Evolutionary conservation across 495 filamentous ascomycete genomes (phyloP), one percentile per base, ranked within the genome.

Genomic region (Talaromyces nanjingensis): DNA sequence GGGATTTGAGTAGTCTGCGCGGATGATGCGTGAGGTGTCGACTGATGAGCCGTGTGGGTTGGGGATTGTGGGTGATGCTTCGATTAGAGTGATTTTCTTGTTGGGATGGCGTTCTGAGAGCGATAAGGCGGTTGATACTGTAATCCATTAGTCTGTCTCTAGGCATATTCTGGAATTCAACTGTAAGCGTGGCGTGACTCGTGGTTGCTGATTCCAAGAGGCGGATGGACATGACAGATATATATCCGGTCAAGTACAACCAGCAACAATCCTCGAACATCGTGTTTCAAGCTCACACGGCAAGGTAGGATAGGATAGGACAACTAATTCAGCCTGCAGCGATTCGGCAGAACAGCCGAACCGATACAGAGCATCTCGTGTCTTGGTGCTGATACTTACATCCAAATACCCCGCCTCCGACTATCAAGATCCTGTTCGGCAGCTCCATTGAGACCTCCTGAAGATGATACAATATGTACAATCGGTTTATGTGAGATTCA

Each of bases 321-420:
- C 34, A 14, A 39, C 1, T 6, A 6, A 9, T 37, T 37, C 33
- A 12, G 29, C 33, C 12, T 9, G 33, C 5, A 37, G 33, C 33
- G 1, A 12, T 2, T 3, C 33, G 9, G 7, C 5, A 33, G 27
- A 45, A 47, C 29, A 54, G 58, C n/a, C 18, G 57, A 64, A 49
- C 16, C 47, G 57, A 54, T 54, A 33, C 49, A 25, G 16, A 47
- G 20, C 22, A 33, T n/a, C 18, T 54, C 47, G n/a, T 60, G 16
- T 60, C 20, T n/a, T 45, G 37, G 16, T 56, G 85, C 12, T 49
- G 60, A 56, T 42, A 76, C 79, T 73, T 69, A 85, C 83, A 81
- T 68, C 90, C 90, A 65, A 92, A 92, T 64, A 91, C 87, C 56
- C 90, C 90, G 55, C 87, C 86, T 65, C 90, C 90, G 11, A 92